Conservation (phyloP, 257 asterid species). For the Ophiorrhiza pumila region DNA sequence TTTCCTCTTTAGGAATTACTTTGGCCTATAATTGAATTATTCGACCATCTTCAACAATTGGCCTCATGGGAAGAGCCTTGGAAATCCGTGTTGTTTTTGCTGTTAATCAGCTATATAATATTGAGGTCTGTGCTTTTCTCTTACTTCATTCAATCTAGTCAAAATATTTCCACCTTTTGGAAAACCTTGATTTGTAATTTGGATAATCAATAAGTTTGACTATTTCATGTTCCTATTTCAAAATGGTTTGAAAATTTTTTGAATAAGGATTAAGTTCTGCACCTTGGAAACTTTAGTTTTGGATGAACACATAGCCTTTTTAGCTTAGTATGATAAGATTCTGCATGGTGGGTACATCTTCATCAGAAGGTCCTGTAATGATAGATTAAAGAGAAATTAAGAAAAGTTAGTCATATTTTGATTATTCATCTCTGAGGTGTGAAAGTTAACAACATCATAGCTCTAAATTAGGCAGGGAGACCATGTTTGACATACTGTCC, state of each 20-base stretch:
- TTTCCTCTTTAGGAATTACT: slow-evolving; percentile 62
- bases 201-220: not conserved
- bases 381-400: not conserved
- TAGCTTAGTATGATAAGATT: not conserved
- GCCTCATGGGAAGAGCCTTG: slow-evolving; percentile 80
- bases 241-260: not conserved
- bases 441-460: not conserved
- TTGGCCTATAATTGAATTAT: slow-evolving; percentile 49
- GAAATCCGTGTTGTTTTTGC: slow-evolving; percentile 57
- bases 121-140: slow-evolving; percentile 37
- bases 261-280: not conserved
- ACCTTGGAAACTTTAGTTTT: not conserved
- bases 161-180: not conserved
- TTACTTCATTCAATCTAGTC: not conserved
- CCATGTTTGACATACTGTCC: not conserved
- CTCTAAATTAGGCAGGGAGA: not conserved
- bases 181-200: not conserved
- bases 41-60: slow-evolving; percentile 45
- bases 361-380: not conserved
- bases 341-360: not conserved
- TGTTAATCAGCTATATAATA: slow-evolving; percentile 54
- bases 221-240: not conserved
- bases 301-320: not conserved
- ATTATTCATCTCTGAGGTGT: not conserved
- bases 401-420: not conserved